Conservation (phyloP, 495 filamentous ascomycete species). For the Penicillium psychrofluorescens region DNA sequence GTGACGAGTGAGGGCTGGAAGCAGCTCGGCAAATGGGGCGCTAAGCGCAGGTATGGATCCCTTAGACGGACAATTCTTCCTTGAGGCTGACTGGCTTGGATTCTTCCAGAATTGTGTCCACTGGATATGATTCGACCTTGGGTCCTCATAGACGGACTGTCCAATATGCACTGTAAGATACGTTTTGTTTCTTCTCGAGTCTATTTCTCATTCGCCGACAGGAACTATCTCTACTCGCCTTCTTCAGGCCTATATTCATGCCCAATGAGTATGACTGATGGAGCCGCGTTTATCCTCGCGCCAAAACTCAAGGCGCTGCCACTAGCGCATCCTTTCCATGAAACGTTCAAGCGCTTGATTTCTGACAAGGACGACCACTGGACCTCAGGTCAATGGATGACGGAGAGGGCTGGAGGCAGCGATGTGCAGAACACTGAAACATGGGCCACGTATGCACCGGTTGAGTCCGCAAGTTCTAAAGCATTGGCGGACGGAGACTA, state of each 20-base stretch:
- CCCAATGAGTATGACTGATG: conserved; percentile 65
- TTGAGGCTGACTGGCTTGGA: background rate
- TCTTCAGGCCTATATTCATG: conserved; percentile 58
- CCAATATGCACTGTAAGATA: conserved; percentile 25
- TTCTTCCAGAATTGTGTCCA: conserved; percentile 25
- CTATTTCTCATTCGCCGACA: conserved; percentile 2
- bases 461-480: conserved; percentile 2
- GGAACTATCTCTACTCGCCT: conserved; percentile 58
- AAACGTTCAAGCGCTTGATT: conserved; percentile 41
- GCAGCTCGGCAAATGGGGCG: conserved; percentile 29
- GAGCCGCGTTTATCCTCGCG: conserved; percentile 55
- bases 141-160: conserved; percentile 31
- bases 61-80: too few species aligned
- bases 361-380: conserved; percentile 54
- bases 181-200: too few species aligned
- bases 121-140: conserved; percentile 26
- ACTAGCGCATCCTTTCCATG: conserved; percentile 38
- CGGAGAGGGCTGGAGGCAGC: conserved; percentile 66
- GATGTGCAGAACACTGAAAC: conserved; percentile 71
- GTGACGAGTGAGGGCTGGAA: conserved; percentile 39
- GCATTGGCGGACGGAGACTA: conserved; percentile 23
- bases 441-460: conserved; percentile 35
- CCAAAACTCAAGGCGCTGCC: conserved; percentile 34
- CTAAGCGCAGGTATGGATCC: conserved; percentile 11
- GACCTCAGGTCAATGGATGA: conserved; percentile 86